Conservation (phyloP, 2,329 filamentous ascomycete species). For the Ascocoryne sarcoides region DNA sequence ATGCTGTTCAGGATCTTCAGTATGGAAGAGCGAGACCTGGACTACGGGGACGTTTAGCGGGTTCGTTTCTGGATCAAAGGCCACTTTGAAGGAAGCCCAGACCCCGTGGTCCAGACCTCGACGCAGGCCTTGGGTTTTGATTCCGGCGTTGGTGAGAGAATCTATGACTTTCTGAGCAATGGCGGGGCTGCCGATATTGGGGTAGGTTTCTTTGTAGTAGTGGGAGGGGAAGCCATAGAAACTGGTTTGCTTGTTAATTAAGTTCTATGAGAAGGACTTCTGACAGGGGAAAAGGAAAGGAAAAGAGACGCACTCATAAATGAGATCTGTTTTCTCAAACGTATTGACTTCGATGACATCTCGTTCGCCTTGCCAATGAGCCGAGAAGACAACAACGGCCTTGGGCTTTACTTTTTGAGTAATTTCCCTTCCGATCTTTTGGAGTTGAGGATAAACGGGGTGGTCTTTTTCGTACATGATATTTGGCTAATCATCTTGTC, state of each 20-base stretch:
- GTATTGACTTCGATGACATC: slow-evolving; percentile 56
- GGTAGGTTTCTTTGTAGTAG: slow-evolving; percentile 60
- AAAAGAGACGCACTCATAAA: slow-evolving; percentile 50
- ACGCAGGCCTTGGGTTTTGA: slow-evolving; percentile 48
- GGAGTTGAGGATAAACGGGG: slow-evolving; percentile 56
- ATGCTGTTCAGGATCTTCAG: slow-evolving; percentile 56
- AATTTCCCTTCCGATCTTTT: slow-evolving; percentile 60
- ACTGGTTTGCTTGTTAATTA: slow-evolving; percentile 32
- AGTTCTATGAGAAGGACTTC: slow-evolving; percentile 15
- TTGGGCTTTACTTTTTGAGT: slow-evolving; percentile 60
- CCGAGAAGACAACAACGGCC: slow-evolving; percentile 67
- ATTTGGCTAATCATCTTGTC: slow-evolving; percentile 40
- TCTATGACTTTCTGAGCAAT: slow-evolving; percentile 50
- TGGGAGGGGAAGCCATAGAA: slow-evolving; percentile 65
- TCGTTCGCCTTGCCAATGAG: slow-evolving; percentile 59
- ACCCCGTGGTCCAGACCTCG: slow-evolving; percentile 68
- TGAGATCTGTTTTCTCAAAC: slow-evolving; percentile 53
- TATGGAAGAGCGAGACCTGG: slow-evolving; percentile 60
- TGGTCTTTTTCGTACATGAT: slow-evolving; percentile 62
- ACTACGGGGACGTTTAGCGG: slow-evolving; percentile 59
- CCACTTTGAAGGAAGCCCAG: slow-evolving; percentile 56
- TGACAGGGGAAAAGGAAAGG: neutral
- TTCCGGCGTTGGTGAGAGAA: slow-evolving; percentile 46
- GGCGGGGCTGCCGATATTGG: slow-evolving; percentile 50
- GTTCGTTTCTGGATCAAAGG: slow-evolving; percentile 47